Percentiles rank a stretch among this genome's conserved stretches.
Evolutionary conservation across 2,329 filamentous ascomycete genomes (phyloP).

Genomic region (Xylogone sp.): DNA sequence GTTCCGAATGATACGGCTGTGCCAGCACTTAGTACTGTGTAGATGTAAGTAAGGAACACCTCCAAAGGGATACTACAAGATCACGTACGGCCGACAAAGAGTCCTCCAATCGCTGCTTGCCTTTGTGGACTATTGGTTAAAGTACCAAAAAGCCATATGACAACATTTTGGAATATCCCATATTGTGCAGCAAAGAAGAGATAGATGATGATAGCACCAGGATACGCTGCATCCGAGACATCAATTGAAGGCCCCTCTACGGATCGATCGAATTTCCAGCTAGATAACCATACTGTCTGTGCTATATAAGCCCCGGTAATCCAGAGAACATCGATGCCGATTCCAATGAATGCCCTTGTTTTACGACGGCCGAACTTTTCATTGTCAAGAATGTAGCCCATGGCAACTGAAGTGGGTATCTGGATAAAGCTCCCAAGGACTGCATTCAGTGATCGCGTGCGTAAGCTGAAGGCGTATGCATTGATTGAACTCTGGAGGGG

Average conservation of each 20-base stretch:
- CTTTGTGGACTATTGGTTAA: neutral
- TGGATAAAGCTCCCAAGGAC: constrained; percentile 1
- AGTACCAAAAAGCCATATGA: neutral
- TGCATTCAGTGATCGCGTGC: neutral
- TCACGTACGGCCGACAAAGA: neutral
- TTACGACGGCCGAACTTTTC: neutral
- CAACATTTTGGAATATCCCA: neutral
- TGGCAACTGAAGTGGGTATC: neutral
- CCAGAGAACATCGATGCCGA: neutral
- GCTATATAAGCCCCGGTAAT: neutral
- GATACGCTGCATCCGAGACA: neutral
- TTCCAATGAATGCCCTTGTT: neutral
- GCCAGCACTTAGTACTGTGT: neutral
- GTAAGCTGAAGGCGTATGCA: constrained; percentile 2
- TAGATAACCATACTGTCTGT: neutral
- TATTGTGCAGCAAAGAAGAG: neutral
- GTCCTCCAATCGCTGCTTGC: neutral
- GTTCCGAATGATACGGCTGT: neutral
- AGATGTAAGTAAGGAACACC: neutral
- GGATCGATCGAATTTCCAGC: neutral
- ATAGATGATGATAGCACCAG: constrained; percentile 1
- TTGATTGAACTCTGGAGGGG: neutral
- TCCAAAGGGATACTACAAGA: neutral
- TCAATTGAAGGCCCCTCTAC: neutral
- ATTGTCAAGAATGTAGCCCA: constrained; percentile 1